phyloP scores from a whole-genome alignment of 371 early-diverging fungal genomes.

The Mortierella sp. region DNA sequence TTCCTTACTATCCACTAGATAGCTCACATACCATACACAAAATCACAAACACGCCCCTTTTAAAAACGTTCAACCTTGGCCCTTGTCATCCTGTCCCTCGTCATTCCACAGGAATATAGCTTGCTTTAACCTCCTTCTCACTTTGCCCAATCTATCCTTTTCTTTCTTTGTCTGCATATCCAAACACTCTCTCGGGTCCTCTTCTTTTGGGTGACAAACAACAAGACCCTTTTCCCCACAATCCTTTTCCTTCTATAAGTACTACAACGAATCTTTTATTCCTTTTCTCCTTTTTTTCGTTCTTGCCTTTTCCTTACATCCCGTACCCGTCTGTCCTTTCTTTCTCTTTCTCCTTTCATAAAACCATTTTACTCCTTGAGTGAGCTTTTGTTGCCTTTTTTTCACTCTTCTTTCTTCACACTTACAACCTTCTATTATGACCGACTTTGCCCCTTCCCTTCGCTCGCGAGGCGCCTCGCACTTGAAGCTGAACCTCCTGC shows the following conservation, averaged over 20 bases:
- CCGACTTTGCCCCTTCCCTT: slow-evolving; percentile 29
- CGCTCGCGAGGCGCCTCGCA: slow-evolving; percentile 38
- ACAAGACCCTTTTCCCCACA: not conserved
- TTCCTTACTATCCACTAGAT: not conserved
- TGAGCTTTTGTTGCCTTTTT: not conserved
- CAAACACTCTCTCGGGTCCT: not conserved
- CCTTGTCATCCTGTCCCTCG: not conserved
- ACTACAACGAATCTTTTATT: not conserved
- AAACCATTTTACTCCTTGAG: not conserved
- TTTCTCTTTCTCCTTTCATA: not conserved
- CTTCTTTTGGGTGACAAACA: too few species aligned
- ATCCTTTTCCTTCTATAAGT: not conserved
- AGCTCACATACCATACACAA: not conserved
- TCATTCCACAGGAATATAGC: slow-evolving; percentile 1
- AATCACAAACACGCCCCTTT: not conserved
- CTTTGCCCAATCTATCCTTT: not conserved
- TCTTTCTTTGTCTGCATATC: not conserved
- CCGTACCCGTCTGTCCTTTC: not conserved
- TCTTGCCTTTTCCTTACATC: too few species aligned
- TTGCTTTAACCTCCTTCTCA: not conserved
- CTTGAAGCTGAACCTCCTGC: slow-evolving; percentile 44
- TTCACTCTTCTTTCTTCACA: not conserved
- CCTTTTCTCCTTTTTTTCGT: not conserved
- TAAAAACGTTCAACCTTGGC: not conserved
- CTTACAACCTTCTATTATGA: slow-evolving; percentile 18